These are phyloP conservation scores for Rhizophora apiculata DNA, from an alignment of 345 rosid species.

Conservation along the genomic window DNA sequence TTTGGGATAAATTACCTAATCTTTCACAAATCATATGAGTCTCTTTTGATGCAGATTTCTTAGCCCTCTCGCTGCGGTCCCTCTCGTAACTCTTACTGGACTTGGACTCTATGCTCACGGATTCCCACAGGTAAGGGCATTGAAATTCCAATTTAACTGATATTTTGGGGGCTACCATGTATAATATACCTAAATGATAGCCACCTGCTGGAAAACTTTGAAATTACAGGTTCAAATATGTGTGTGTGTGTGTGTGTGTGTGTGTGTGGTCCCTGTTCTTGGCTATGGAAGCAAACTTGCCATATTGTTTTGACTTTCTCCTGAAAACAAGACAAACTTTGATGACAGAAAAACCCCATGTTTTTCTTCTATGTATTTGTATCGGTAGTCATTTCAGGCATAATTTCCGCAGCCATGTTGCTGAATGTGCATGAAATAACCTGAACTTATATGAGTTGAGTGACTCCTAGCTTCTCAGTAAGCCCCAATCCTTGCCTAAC, in stretches of 20 bases:
- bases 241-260: no score
- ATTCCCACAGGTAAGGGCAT: constrained; percentile 65
- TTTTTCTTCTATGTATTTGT: no score
- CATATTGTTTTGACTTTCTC: no score
- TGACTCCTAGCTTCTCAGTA: background rate
- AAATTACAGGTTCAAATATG: background rate
- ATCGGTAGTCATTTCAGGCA: no score
- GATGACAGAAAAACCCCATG: no score
- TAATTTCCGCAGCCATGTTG: no score
- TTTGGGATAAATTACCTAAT: background rate
- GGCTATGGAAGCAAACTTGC: no score
- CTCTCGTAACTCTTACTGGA: constrained; percentile 79
- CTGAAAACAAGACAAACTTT: no score
- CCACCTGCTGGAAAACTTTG: background rate
- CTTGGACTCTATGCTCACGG: constrained; percentile 67
- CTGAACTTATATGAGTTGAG: no score
- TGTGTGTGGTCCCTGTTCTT: no score
- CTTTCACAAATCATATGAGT: constrained; percentile 1
- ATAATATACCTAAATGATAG: background rate
- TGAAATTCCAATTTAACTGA: background rate
- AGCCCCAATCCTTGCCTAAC: background rate
- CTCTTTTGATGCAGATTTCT: constrained; percentile 55
- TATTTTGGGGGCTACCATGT: background rate
- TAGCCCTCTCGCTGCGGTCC: constrained; percentile 74
- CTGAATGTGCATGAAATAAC: no score